Evolutionary conservation across 139 green algal genomes (phyloP), one percentile per base, ranked within the genome.

Genomic region (Coccomyxa sp.): DNA sequence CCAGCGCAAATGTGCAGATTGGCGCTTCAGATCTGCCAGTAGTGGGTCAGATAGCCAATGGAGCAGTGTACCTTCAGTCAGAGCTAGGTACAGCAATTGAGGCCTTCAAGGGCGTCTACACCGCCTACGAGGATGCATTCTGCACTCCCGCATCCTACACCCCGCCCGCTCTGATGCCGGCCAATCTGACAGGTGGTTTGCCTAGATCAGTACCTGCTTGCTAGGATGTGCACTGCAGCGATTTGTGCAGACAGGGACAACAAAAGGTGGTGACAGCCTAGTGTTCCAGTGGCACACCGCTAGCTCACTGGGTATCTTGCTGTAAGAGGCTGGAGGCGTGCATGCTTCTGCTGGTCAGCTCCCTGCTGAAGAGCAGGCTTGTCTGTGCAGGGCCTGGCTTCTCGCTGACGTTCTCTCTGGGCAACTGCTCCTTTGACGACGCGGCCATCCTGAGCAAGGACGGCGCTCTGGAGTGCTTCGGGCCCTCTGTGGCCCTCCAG

Each of bases 361-460:
- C 27, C 14, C n/a, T n/a, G n/a, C n/a, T n/a, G n/a, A n/a, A n/a
- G n/a, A n/a, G 22, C 50, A 64, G 5, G 22, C 18, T 64, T 64
- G 50, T 22, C 18, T 1, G 10, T 64, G 50, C 64, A 71, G 64
- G 64, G 6, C 64, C 64, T 10, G 64, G 64, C 64, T 71, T 71
- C 64, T 18, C 27, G n/a, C 29, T 36, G 64, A 36, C 27, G 14
- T 71, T 71, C 35, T 10, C n/a, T 22, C 64, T 71, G 64, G 64
- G 64, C 27, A 71, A 71, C n/a, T 71, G 64, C 64, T 36, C 64
- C 64, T 36, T 71, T 34, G n/a, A 34, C 64, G 64, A 36, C 64
- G n/a, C 33, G 29, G 24, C 27, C 2, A 31, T 71, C 1, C 64
- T 36, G 29, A 38, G 29, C 29, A 38, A 38, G 29, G n/a, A 71